Conservation (phyloP, 2,329 filamentous ascomycete genomes). For the Colletotrichum higginsianum region DNA sequence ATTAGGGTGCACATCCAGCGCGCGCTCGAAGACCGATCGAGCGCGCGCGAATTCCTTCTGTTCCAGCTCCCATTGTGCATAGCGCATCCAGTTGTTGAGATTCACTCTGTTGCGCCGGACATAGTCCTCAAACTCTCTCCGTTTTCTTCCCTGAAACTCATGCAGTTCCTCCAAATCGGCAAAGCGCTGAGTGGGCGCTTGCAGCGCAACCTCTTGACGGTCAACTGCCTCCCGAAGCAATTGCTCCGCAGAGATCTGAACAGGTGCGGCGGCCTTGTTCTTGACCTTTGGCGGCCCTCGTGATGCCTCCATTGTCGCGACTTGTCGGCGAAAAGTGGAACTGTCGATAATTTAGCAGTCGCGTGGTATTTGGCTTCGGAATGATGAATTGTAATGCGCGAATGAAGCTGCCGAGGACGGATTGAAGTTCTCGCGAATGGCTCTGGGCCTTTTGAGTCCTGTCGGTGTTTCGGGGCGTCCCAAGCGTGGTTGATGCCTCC, state of each 20-base stretch:
- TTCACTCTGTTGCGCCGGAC: slow-evolving; percentile 94
- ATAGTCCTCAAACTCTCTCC: slow-evolving; percentile 98
- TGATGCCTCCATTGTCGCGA: slow-evolving; percentile 83
- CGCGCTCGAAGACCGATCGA: slow-evolving; percentile 93
- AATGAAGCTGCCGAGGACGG: too few species aligned
- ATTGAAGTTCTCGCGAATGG: neutral
- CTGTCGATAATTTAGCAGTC: neutral
- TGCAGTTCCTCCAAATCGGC: slow-evolving; percentile 97
- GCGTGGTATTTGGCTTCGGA: neutral
- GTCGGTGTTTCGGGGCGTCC: neutral
- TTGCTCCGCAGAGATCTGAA: slow-evolving; percentile 96
- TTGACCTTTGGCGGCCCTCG: slow-evolving; percentile 96
- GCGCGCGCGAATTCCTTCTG: slow-evolving; percentile 97
- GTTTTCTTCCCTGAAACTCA: slow-evolving; percentile 95
- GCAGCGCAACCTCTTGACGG: slow-evolving; percentile 88
- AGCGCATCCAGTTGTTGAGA: slow-evolving; percentile 99
- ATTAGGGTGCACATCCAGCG: slow-evolving; percentile 91
- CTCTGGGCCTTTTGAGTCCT: neutral
- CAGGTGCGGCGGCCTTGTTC: slow-evolving; percentile 94
- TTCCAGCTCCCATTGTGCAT: slow-evolving; percentile 97
- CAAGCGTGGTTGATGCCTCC: neutral
- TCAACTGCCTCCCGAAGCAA: slow-evolving; percentile 97
- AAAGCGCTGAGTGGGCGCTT: slow-evolving; percentile 94
- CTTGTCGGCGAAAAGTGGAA: neutral
- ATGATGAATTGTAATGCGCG: neutral